A percentile compares a stretch with the other conserved stretches of the same genome.
Evolutionary conservation across 306 rosid species (phyloP).

Genomic region (Trifolium repens): DNA sequence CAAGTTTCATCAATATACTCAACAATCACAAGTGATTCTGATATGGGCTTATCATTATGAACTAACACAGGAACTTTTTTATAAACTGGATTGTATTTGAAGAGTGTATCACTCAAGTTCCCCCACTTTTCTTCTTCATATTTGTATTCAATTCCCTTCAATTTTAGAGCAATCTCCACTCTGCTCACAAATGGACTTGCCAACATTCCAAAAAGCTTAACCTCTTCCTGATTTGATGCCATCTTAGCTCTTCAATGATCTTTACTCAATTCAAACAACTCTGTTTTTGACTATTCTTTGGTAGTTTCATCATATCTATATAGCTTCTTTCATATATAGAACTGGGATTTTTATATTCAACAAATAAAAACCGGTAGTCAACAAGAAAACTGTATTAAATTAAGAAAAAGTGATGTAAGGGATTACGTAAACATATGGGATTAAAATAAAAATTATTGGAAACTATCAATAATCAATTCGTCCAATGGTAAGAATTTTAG

Average conservation of each 20-base stretch:
- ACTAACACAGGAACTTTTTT: slow-evolving; percentile 56
- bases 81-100: slow-evolving; percentile 58
- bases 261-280: neutral
- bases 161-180: neutral
- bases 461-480: too few relatives aligned
- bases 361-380: too few relatives aligned
- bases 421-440: too few relatives aligned
- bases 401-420: too few relatives aligned
- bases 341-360: too few relatives aligned
- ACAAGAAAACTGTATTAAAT: too few relatives aligned
- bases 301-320: neutral
- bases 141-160: slow-evolving; percentile 15
- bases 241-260: neutral
- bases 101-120: neutral
- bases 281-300: neutral
- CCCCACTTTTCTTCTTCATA: neutral
- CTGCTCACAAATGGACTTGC: neutral
- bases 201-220: neutral
- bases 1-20: slow-evolving; percentile 64
- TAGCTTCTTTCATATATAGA: neutral
- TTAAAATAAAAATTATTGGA: too few relatives aligned
- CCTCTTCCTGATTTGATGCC: neutral
- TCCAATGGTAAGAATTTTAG: too few relatives aligned
- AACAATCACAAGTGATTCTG: slow-evolving; percentile 61
- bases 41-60: slow-evolving; percentile 58